Evolutionary conservation across 495 filamentous ascomycete species (phyloP), one percentile per base, ranked within the genome.

Genomic region (Tuber calosporum): DNA sequence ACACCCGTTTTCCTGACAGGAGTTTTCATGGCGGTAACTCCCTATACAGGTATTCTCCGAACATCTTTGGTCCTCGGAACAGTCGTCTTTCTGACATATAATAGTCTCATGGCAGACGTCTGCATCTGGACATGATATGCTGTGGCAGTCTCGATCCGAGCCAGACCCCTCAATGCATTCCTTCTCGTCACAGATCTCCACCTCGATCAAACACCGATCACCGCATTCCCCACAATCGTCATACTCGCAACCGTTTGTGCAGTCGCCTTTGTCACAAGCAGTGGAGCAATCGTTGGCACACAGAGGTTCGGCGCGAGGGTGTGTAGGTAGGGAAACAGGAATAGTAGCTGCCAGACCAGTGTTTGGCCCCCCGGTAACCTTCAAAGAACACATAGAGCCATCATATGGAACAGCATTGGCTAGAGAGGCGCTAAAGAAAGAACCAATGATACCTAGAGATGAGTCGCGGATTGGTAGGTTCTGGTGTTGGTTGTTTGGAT

Each of bases 81-180:
- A 78, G 17, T 72, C 76, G 70, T 77, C 75, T 30, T 77, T 78
- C 40, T 77, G 75, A 69, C 76, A 78, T 68, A 78, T 70, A 66
- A 78, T 78, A 22, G 76, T 72, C 43, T 78, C 74, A 5, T 77
- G 67, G 38, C 76, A 78, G 26, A 71, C 73, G 39, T 77, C 76
- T 13, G 69, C 76, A 39, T 78, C 76, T 66, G 67, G 75, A 58
- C 76, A 78, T 8, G 76, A 67, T 37, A 75, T 48, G 34, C 72
- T 70, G 30, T 69, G 76, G 5, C 75, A 62, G 26, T 62, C 53
- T 34, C 53, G 53, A 34, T 62, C 53, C 13, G 53, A 62, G 5
- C 53, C 26, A 17, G 53, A 17, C 53, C 53, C 53, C 4, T 62
- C 76, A 6, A 78, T 68, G n/a, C 76, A 78, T 11, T 75, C 45